Percentiles rank a stretch among this genome's conserved stretches.
Conservation (phyloP, 345 rosid genomes). For the Gynandropsis gynandra region DNA sequence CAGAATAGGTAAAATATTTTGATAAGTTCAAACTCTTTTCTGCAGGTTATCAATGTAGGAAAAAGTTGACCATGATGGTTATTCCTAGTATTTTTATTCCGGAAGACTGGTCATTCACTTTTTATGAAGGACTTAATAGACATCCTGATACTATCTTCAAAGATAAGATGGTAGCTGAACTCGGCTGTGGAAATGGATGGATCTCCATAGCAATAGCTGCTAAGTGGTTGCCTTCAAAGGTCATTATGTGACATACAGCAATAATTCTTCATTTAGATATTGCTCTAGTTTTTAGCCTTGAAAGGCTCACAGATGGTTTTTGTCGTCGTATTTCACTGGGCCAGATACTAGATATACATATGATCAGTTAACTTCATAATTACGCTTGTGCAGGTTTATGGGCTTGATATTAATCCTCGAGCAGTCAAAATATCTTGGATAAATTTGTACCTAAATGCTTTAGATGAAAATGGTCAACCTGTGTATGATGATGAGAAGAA, state of each 20-base stretch:
- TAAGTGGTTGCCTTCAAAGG: conserved; percentile 60
- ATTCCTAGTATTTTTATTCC: conserved; percentile 82
- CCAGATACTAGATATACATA: neutral
- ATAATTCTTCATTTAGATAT: neutral
- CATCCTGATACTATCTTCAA: conserved; percentile 70
- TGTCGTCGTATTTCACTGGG: neutral
- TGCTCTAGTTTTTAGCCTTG: neutral
- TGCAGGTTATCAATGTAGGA: conserved; percentile 50
- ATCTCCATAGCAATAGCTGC: conserved; percentile 68
- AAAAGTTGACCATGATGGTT: conserved; percentile 68
- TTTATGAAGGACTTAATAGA: conserved; percentile 71
- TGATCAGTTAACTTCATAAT: neutral
- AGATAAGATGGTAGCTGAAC: conserved; percentile 69
- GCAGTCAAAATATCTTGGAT: conserved; percentile 72
- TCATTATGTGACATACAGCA: neutral
- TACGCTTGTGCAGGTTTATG: conserved; percentile 50
- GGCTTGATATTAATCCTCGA: conserved; percentile 79
- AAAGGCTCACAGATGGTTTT: neutral
- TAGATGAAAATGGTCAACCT: conserved; percentile 62
- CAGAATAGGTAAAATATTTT: neutral
- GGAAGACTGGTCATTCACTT: conserved; percentile 84
- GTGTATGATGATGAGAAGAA: conserved; percentile 63
- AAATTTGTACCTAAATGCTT: conserved; percentile 67
- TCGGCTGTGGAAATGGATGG: conserved; percentile 90
- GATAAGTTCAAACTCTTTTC: neutral